These are phyloP conservation scores for Byssothecium circinans DNA, from an alignment of 2,329 filamentous ascomycete genomes.

Conservation along the genomic window DNA sequence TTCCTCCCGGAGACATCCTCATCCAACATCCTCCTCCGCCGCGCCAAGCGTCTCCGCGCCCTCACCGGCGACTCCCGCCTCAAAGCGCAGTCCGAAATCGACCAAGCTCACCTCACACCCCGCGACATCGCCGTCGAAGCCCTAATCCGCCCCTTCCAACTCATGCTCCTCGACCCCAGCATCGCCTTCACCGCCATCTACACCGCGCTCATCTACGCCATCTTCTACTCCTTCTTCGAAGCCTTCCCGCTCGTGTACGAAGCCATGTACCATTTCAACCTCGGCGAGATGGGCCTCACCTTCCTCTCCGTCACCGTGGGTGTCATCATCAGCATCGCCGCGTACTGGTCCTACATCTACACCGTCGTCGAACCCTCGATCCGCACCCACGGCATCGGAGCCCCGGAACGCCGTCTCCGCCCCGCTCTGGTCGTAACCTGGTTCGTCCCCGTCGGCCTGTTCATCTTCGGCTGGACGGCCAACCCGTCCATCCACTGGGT, in stretches of 20 bases:
- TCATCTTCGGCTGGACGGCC: constrained; percentile 69
- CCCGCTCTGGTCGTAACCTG: constrained; percentile 62
- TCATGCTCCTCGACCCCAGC: constrained; percentile 81
- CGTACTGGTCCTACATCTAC: constrained; percentile 73
- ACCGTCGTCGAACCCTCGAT: constrained; percentile 65
- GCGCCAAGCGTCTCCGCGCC: constrained; percentile 72
- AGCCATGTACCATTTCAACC: constrained; percentile 73
- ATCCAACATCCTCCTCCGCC: constrained; percentile 70
- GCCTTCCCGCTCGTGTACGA: constrained; percentile 69
- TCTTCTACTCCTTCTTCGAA: constrained; percentile 76
- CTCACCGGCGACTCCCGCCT: constrained; percentile 65
- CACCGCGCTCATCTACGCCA: constrained; percentile 77
- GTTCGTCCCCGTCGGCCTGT: constrained; percentile 65
- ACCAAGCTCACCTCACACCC: constrained; percentile 51
- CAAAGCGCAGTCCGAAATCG: constrained; percentile 78
- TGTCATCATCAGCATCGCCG: constrained; percentile 65
- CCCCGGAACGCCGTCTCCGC: constrained; percentile 71
- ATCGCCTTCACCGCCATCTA: constrained; percentile 82
- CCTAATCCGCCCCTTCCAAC: constrained; percentile 75
- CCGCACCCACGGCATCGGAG: constrained; percentile 68
- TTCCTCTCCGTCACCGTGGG: constrained; percentile 81
- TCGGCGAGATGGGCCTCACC: constrained; percentile 76
- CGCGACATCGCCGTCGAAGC: constrained; percentile 54
- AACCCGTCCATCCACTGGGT: constrained; percentile 63
- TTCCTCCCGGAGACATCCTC: constrained; percentile 88